phyloP scores from a whole-genome alignment of 1,284 basidiomycete species.

The Leucoagaricus sp. region DNA sequence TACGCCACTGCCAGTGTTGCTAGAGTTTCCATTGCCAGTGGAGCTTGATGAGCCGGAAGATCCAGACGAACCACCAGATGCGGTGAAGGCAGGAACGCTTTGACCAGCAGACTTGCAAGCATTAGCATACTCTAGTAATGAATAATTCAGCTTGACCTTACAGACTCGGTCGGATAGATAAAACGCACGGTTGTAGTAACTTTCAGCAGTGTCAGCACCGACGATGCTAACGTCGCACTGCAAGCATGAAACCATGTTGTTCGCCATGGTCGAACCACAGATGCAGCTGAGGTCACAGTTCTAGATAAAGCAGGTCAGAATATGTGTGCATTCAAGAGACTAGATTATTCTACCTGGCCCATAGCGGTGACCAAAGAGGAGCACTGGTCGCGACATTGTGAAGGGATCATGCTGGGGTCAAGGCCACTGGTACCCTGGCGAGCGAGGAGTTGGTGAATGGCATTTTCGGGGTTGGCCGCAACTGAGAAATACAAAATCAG shows the following conservation, averaged over 20 bases:
- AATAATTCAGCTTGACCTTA: too few species aligned
- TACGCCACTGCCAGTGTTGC: too few species aligned
- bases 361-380: neutral
- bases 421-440: constrained; percentile 5
- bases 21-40: neutral
- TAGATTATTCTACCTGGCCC: neutral
- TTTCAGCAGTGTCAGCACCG: neutral
- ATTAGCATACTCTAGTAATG: neutral
- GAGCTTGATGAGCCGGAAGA: neutral
- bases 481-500: neutral
- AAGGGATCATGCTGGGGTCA: constrained; percentile 5
- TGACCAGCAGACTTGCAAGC: constrained; percentile 9
- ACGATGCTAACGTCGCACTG: neutral
- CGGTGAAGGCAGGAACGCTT: neutral
- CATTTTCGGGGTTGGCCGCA: neutral
- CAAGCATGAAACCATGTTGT: neutral
- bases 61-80: neutral
- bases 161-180: neutral
- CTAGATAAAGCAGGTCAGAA: constrained; percentile 4
- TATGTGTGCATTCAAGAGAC: neutral
- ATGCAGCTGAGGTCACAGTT: constrained; percentile 5
- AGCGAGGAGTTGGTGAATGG: neutral
- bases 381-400: constrained; percentile 5
- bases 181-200: constrained; percentile 2
- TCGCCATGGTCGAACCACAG: neutral